Evolutionary conservation across 2,329 filamentous ascomycete genomes (phyloP), one percentile per base, ranked within the genome.

Genomic region (Talaromyces islandicus): DNA sequence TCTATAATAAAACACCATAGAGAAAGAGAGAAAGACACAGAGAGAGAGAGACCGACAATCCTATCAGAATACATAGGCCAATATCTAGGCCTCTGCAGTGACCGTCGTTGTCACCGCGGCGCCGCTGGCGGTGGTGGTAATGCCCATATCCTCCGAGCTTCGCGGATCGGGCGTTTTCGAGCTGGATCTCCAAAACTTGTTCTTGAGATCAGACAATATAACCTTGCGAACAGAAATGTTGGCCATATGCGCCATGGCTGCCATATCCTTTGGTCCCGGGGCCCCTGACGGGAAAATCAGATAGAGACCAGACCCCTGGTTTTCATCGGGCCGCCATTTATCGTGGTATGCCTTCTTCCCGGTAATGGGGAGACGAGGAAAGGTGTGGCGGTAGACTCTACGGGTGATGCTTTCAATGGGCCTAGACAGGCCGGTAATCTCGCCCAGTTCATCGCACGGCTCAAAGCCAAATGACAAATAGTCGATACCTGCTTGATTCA

Each of bases 311-410:
- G 70, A 68, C 10, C 72, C 71, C 41, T 73, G 68, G 0, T 41
- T 48, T 2, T 67, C 57, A 50, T 77, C 75, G 0, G 75, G 74
- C 1, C 66, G 66, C 59, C 75, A 77, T 54, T 76, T 76, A 56
- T 77, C 75, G 61, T 74, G 68, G 54, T 75, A 77, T 0, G 68
- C 70, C 60, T 75, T 76, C 65, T 77, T 77, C 0, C 75, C 75
- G 0, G 63, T 64, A 1, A 77, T 68, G 0, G 72, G 71, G 1
- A 77, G 63, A 12, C 70, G 66, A 6, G 64, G 65, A 56, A 74
- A 76, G 0, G 71, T 67, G 50, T 67, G 69, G 0, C 63, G 64
- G 60, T 77, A 73, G 19, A 73, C 54, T 1, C 66, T 64, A 2
- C 71, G 62, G 3, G 73, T 71, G 1, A 77, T 50, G 2, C 63